phyloP scores from a whole-genome alignment of 257 asterid species.

The Perilla frutescens region DNA sequence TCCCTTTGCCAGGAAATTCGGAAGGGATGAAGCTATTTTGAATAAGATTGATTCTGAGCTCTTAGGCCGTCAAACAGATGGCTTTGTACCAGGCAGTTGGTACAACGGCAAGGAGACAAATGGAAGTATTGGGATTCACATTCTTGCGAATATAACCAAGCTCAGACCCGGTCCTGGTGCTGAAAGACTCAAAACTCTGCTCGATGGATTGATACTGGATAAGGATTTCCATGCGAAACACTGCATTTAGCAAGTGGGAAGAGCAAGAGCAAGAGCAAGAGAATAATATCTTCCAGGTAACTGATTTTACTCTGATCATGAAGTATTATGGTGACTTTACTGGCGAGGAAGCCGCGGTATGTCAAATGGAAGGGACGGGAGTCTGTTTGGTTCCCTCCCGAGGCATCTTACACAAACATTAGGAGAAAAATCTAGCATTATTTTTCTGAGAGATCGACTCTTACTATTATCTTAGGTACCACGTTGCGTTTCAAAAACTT shows the following conservation, averaged over 20 bases:
- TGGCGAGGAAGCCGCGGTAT: not conserved
- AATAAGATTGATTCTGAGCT: conserved; percentile 70
- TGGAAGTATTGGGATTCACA: conserved; percentile 38
- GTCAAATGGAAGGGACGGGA: too few relatives aligned
- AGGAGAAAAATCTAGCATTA: not conserved
- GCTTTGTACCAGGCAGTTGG: conserved; percentile 83
- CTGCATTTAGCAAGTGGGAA: conserved; percentile 49
- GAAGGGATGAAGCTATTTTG: conserved; percentile 48
- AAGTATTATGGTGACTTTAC: not conserved
- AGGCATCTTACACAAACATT: not conserved
- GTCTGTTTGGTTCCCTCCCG: too few relatives aligned
- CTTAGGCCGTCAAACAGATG: conserved; percentile 51
- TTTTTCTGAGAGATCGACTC: too few relatives aligned
- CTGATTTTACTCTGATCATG: not conserved
- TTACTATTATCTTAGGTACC: not conserved
- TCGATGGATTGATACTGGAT: conserved; percentile 51
- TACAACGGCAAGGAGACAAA: conserved; percentile 46
- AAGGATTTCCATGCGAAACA: conserved; percentile 57
- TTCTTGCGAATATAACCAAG: conserved; percentile 46
- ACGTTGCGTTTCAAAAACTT: not conserved
- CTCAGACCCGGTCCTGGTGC: conserved; percentile 75
- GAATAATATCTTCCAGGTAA: not conserved
- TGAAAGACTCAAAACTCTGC: conserved; percentile 56
- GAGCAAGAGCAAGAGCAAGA: not conserved
- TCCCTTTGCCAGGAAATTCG: conserved; percentile 76